phyloP scores from a whole-genome alignment of 2,329 filamentous ascomycete genomes.

The Scytalidium lignicola region DNA sequence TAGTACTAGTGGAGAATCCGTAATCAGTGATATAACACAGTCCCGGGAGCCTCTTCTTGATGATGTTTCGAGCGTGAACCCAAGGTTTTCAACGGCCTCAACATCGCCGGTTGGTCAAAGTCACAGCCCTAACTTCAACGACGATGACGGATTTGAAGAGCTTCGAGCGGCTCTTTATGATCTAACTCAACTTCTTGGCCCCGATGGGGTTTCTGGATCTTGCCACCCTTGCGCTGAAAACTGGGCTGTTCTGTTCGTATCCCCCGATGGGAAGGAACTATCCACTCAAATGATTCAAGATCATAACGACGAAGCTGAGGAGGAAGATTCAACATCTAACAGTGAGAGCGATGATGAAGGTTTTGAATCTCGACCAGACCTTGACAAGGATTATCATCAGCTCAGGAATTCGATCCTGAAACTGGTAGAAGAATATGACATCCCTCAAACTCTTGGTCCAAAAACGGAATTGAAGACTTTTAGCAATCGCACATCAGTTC shows the following conservation, averaged over 20 bases:
- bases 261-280: conserved; percentile 64
- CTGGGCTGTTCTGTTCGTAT: conserved; percentile 79
- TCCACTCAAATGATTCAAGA: conserved; percentile 70
- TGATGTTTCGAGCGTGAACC: conserved; percentile 43
- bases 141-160: conserved; percentile 56
- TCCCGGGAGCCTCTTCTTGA: conserved; percentile 61
- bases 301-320: conserved; percentile 58
- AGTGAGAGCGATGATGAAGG: conserved; percentile 56
- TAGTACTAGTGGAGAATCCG: conserved; percentile 68
- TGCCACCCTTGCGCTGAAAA: conserved; percentile 77
- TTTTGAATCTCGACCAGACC: conserved; percentile 52
- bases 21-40: conserved; percentile 64
- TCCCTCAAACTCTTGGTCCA: conserved; percentile 60
- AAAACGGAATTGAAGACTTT: conserved; percentile 58
- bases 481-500: conserved; percentile 60
- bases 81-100: conserved; percentile 48
- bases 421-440: conserved; percentile 77
- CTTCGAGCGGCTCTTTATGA: conserved; percentile 66
- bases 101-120: conserved; percentile 37
- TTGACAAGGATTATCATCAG: conserved; percentile 76
- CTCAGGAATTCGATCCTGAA: conserved; percentile 76
- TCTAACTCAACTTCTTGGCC: conserved; percentile 61
- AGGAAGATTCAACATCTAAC: conserved; percentile 58
- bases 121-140: conserved; percentile 46
- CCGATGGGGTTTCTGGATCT: conserved; percentile 58